phyloP scores from a whole-genome alignment of 495 filamentous ascomycete genomes.

The Thermochaetoides thermophila region DNA sequence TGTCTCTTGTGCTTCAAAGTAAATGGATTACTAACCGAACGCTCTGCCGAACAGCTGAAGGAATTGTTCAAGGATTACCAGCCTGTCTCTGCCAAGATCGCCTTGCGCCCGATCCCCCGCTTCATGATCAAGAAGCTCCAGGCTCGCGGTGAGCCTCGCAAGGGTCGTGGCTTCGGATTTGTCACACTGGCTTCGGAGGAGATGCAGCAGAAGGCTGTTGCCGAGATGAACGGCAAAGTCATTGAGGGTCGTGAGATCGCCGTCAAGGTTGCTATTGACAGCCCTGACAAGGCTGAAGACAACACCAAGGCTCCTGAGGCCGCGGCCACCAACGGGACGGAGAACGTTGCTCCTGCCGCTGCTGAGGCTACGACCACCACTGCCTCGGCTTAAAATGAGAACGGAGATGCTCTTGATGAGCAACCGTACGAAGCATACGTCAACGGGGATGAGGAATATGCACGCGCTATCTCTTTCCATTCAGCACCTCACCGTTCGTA shows the following conservation, averaged over 20 bases:
- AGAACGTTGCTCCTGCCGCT: constrained; percentile 25
- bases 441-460: constrained; percentile 10
- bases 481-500: constrained; percentile 14
- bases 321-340: constrained; percentile 26
- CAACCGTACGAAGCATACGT: constrained; percentile 12
- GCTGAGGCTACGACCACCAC: constrained; percentile 7
- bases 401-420: constrained; percentile 11
- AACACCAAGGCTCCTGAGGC: constrained; percentile 41
- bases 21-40: constrained; percentile 29
- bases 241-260: constrained; percentile 97
- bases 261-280: constrained; percentile 99
- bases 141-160: constrained; percentile 91
- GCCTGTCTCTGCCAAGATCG: constrained; percentile 90
- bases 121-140: constrained; percentile 99
- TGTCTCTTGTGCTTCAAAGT: neutral
- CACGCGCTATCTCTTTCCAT: constrained; percentile 11
- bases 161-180: constrained; percentile 98
- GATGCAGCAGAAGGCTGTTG: constrained; percentile 87
- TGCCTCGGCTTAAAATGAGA: constrained; percentile 2
- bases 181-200: constrained; percentile 92
- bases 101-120: constrained; percentile 91
- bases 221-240: constrained; percentile 97
- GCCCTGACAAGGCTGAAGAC: constrained; percentile 95
- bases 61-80: constrained; percentile 84
- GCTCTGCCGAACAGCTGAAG: constrained; percentile 85